phyloP scores from a whole-genome alignment of 768 basidiomycete genomes.

The Kwoniella mangroviensis region DNA sequence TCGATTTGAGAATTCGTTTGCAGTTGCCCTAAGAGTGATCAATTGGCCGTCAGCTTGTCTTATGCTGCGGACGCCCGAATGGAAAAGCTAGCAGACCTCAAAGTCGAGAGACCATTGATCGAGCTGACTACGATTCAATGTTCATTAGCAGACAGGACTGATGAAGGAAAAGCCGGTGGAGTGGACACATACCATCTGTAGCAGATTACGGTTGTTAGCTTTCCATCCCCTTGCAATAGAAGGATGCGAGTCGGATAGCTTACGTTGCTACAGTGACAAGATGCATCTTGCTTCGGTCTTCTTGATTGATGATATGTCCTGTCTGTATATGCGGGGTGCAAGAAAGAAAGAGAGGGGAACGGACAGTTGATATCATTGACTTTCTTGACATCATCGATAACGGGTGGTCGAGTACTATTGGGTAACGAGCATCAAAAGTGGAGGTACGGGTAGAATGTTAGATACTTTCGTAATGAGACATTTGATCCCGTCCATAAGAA shows the following conservation, averaged over 20 bases:
- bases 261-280: slow-evolving; percentile 88
- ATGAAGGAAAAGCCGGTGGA: not conserved
- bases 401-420: no score
- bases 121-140: slow-evolving; percentile 67
- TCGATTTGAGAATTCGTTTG: slow-evolving; percentile 86
- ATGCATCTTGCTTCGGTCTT: slow-evolving; percentile 59
- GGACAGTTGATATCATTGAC: no score
- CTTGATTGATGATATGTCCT: no score
- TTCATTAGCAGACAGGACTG: not conserved
- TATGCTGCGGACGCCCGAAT: no score
- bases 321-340: no score
- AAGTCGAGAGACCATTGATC: slow-evolving; percentile 99
- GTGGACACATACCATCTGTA: slow-evolving; percentile 46
- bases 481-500: slow-evolving; percentile 20
- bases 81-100: slow-evolving; percentile 67
- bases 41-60: not conserved
- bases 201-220: slow-evolving; percentile 14
- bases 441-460: no score
- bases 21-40: slow-evolving; percentile 74
- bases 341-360: no score
- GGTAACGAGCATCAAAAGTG: not conserved
- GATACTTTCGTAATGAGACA: no score
- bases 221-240: not conserved
- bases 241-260: slow-evolving; percentile 45
- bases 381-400: slow-evolving; percentile 6